Conservation (phyloP, 305 asterid species). For the Fraxinus nigra region DNA sequence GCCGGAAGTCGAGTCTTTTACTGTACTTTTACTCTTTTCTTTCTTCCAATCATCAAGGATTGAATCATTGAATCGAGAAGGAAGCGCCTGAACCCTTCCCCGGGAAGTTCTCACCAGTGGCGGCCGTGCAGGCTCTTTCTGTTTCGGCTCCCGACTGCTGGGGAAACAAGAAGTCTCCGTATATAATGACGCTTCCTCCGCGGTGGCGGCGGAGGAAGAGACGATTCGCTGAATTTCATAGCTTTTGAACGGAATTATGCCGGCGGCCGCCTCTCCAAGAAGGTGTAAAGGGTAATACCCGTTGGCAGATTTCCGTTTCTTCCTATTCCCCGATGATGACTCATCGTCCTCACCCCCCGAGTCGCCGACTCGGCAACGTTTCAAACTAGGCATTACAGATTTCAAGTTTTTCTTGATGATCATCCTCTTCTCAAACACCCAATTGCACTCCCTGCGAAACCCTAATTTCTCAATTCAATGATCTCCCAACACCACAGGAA, state of each 20-base stretch:
- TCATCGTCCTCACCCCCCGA: slow-evolving; percentile 69
- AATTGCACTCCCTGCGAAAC: slow-evolving; percentile 42
- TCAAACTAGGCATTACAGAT: slow-evolving; percentile 93
- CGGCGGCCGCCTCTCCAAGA: slow-evolving; percentile 76
- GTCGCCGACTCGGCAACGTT: slow-evolving; percentile 68
- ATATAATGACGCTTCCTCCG: slow-evolving; percentile 34
- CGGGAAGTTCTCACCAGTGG: slow-evolving; percentile 88
- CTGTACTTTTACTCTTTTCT: slow-evolving; percentile 49
- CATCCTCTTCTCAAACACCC: slow-evolving; percentile 43
- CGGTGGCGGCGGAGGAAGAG: slow-evolving; percentile 24
- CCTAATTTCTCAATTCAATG: slow-evolving; percentile 33
- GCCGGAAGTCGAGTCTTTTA: slow-evolving; percentile 50
- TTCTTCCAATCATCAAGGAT: slow-evolving; percentile 94
- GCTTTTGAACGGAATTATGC: slow-evolving; percentile 56
- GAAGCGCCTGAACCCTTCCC: slow-evolving; percentile 92
- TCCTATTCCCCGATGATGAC: slow-evolving; percentile 49
- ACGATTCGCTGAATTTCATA: slow-evolving; percentile 49
- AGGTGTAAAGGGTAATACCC: slow-evolving; percentile 66
- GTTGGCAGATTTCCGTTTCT: slow-evolving; percentile 55
- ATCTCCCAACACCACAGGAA: slow-evolving; percentile 18
- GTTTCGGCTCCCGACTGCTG: slow-evolving; percentile 28
- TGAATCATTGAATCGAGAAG: slow-evolving; percentile 89
- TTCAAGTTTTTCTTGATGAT: slow-evolving; percentile 86
- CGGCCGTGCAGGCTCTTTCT: slow-evolving; percentile 63
- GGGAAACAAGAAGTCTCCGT: slow-evolving; percentile 28